Base-by-base conservation (phyloP, 108 stramenopile genomes). In the Pseudonitzschia multiseries region DNA sequence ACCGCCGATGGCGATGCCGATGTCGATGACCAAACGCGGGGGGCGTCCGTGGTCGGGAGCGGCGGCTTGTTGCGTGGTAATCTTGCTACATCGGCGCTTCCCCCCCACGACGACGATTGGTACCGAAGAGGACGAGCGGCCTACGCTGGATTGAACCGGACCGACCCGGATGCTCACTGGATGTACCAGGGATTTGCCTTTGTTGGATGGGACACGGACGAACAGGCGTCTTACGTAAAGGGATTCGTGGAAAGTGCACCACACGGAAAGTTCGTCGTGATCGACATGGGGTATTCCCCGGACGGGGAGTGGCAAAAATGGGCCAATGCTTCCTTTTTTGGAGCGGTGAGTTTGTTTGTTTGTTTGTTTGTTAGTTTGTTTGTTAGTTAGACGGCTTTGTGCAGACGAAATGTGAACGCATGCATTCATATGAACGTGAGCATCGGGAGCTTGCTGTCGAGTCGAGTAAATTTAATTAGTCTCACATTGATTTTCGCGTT, bases 161-260 rank as follows among this genome's bases (percentile, higher is more conserved):
- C 77, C 21, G 85, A 86, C 43, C 82, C 82, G 0, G 60, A 83
- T 0, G 82, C 85, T 9, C 59, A 73, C 26, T 86, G 85, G 85
- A 61, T 65, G 40, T 81, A 70, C 63, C 85, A 86, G 57, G 82
- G 85, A 0, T 86, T 81, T 71, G 70, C 76, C 41, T 79, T 83
- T 74, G 64, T 76, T 21, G 81, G 76, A 4, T 82, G 84, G 81
- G 68, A 73, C 32, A 78, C 51, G 20, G 27, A 65, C 0, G 63
- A 78, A 13, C 68, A 78, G 46, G 81, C 71, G 10, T 70, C 75
- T 8, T 62, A 64, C 41, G 52, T 86, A n/a, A 69, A 65, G 54
- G 84, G 81, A 17, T 83, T 80, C 56, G 79, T 79, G 27, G 71
- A 76, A 24, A 79, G 75, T 32, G 79, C 68, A 8, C 84, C 84